Percentiles rank a stretch among this genome's conserved stretches.
Evolutionary conservation across 2,329 filamentous ascomycete genomes (phyloP).

Genomic region (Alternaria sp.): DNA sequence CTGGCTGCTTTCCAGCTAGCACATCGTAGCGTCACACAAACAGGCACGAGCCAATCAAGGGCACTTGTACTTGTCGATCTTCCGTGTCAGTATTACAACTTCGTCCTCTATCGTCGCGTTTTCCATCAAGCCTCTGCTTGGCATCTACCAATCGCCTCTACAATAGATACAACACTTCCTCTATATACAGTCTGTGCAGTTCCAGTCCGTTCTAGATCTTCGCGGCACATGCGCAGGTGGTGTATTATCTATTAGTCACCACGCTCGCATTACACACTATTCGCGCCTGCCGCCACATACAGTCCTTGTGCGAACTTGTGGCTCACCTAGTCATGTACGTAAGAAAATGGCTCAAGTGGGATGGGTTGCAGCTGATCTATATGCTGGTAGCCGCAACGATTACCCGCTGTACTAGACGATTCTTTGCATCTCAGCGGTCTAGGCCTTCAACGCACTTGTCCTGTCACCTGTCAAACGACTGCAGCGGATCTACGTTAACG

Average conservation of each 20-base stretch:
- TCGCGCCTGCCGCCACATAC: neutral
- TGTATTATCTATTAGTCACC: neutral
- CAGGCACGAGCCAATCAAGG: slow-evolving; percentile 6
- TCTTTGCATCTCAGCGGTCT: slow-evolving; percentile 7
- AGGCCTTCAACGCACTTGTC: slow-evolving; percentile 3
- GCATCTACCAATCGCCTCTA: neutral
- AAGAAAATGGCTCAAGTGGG: neutral
- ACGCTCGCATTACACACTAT: neutral
- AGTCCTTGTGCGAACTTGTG: neutral
- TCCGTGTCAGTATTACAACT: slow-evolving; percentile 7
- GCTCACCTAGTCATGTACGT: slow-evolving; percentile 2
- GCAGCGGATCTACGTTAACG: slow-evolving; percentile 4
- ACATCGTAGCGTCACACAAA: slow-evolving; percentile 3
- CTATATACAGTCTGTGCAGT: neutral
- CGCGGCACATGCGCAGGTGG: neutral
- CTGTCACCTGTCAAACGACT: slow-evolving; percentile 13
- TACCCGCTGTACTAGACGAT: neutral
- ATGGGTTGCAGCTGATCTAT: neutral
- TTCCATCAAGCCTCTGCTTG: slow-evolving; percentile 2
- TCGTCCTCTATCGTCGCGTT: neutral
- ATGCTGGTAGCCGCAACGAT: neutral
- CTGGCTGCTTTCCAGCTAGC: neutral
- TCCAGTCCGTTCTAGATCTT: neutral
- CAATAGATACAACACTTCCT: neutral
- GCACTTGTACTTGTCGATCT: slow-evolving; percentile 5